Conservation (phyloP, 345 rosid species). For the Pelargonium nanum region DNA sequence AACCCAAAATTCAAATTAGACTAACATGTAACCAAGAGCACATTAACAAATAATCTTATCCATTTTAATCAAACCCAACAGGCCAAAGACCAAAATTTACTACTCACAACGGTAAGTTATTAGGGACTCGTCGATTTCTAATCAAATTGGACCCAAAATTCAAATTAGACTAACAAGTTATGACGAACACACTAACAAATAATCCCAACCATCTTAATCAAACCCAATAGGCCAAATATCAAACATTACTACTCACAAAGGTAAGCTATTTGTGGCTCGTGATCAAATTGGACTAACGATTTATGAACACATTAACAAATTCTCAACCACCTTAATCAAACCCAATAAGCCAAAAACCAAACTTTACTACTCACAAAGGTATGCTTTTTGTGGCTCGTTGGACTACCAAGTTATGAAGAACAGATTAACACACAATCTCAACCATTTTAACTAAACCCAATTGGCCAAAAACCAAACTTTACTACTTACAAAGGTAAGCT, state of each 20-base stretch:
- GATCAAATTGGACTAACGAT: too few relatives aligned
- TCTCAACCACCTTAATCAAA: not conserved
- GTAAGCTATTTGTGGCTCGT: too few relatives aligned
- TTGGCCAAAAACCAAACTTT: not conserved
- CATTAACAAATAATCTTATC: not conserved
- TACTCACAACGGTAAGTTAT: constrained; percentile 67
- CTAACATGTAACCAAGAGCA: not conserved
- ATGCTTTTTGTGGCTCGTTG: too few relatives aligned
- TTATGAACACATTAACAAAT: not conserved
- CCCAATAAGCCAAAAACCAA: not conserved
- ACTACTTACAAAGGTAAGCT: constrained; percentile 63
- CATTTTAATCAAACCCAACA: not conserved
- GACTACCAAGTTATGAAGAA: constrained; percentile 1
- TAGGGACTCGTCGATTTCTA: constrained; percentile 59
- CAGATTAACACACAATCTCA: not conserved
- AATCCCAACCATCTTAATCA: too few relatives aligned
- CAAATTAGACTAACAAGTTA: too few relatives aligned
- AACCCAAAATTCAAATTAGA: too few relatives aligned
- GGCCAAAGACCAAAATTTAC: not conserved
- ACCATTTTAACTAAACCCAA: not conserved
- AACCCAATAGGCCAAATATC: too few relatives aligned
- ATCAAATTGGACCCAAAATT: constrained; percentile 70
- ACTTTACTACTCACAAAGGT: too few relatives aligned
- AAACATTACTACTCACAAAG: too few relatives aligned
- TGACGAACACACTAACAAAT: too few relatives aligned